phyloP scores from a whole-genome alignment of 1,284 basidiomycete genomes.

The Puccinia polysora region DNA sequence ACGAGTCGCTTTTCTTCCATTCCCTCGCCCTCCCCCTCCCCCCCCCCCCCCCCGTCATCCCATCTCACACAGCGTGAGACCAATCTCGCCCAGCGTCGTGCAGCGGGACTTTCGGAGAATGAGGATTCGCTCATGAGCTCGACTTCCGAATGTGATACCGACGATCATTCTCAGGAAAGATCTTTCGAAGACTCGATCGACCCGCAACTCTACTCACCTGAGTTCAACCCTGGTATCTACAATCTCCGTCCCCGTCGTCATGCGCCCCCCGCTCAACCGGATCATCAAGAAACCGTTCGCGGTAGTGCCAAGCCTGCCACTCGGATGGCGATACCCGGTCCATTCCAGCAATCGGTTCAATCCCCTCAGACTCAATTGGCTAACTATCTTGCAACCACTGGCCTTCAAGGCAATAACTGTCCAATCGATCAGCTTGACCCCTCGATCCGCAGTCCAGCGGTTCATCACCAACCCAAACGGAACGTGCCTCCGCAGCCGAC shows the following conservation, averaged over 20 bases:
- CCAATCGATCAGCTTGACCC: constrained; percentile 12
- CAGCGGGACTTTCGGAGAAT: constrained; percentile 22
- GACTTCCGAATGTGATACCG: constrained; percentile 11
- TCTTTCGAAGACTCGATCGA: constrained; percentile 40
- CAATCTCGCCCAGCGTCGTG: not conserved
- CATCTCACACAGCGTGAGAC: constrained; percentile 2
- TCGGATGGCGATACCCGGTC: constrained; percentile 3
- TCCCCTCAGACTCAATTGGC: constrained; percentile 32
- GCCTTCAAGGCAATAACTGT: not conserved
- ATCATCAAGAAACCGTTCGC: constrained; percentile 21
- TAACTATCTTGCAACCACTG: constrained; percentile 19
- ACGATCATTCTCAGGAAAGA: constrained; percentile 8
- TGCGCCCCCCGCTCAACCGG: not conserved
- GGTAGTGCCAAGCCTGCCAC: not conserved
- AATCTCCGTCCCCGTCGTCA: constrained; percentile 5
- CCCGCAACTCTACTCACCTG: constrained; percentile 36
- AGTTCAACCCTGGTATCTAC: constrained; percentile 20
- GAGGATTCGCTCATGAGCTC: constrained; percentile 31
- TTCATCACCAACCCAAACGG: not conserved
- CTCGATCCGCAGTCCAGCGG: not conserved
- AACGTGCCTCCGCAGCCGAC: not conserved
- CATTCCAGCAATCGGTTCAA: not conserved
- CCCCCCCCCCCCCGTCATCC: not conserved
- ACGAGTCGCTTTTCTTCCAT: not conserved
- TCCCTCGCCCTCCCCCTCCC: no score